Evolutionary conservation across 768 basidiomycete genomes (phyloP), one percentile per base, ranked within the genome.

Genomic region (Xerocomellus dryophilus): DNA sequence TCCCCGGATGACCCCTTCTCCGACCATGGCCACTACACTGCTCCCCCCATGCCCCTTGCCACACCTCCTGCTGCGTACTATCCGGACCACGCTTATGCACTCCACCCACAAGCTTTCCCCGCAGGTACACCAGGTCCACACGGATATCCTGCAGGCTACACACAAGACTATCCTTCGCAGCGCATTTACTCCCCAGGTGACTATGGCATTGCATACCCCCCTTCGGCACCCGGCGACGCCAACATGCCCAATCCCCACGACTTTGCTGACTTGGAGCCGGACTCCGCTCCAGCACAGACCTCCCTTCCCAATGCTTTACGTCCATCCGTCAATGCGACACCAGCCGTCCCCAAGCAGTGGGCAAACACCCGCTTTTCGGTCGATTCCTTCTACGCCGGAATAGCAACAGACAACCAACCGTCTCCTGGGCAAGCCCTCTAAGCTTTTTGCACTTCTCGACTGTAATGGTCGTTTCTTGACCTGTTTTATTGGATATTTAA

Each of bases 371-470:
- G 59, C 41, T 57, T 47, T 10, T 72, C 69, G 10, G 31, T 63
- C 23, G 70, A 70, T 52, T 72, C 69, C 10, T 70, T 70, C 32
- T 70, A 70, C 12, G 21, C 60, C 1, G 66, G 68, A 46, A 61
- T 62, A 18, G 43, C 23, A 17, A 21, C 38, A 4, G 59, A 67
- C 35, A 35, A 46, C 27, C 31, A 53, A 5, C 2, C 52, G 0
- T 7, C 55, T 23, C 14, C 54, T 25, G 67, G 67, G 15, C 57
- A 38, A 25, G 63, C 67, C 36, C 4, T 59, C 4, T 68, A 31
- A 61, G 38, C 39, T 53, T 47, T 29, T 52, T 53, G 43, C 3
- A 54, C 32, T 27, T 50, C 17, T 31, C 32, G 17, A 35, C 42
- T 39, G n/a, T 36, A 10, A 29, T 14, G 48, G 47, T 46, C 36